These are phyloP conservation scores for Bauhinia variegata DNA, from an alignment of 306 rosid genomes.

Conservation along the genomic window DNA sequence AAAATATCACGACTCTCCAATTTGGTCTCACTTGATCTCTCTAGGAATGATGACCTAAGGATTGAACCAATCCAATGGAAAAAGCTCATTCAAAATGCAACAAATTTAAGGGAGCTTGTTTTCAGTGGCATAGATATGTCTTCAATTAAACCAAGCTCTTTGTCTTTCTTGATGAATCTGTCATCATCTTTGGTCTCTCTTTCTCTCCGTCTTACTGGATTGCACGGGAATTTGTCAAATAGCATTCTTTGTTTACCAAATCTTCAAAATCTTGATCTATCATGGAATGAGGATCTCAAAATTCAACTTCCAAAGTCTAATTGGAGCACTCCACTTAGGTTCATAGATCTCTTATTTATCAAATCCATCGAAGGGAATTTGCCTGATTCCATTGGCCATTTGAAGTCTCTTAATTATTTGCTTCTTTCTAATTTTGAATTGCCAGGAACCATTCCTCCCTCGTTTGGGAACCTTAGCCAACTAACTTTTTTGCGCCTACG, in stretches of 20 bases:
- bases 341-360: background rate
- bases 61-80: background rate
- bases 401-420: background rate
- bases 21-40: constrained; percentile 37
- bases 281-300: rapidly evolving
- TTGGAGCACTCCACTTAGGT: constrained; percentile 10
- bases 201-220: rapidly evolving
- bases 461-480: constrained; percentile 12
- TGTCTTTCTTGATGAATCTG: constrained; percentile 19
- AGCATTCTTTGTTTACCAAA: constrained; percentile 12
- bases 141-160: background rate
- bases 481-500: background rate
- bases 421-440: too few relatives aligned
- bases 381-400: constrained; percentile 2
- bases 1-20: constrained; percentile 41
- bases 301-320: constrained; percentile 38
- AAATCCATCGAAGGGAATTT: constrained; percentile 3
- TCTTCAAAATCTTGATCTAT: constrained; percentile 6
- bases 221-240: constrained; percentile 21
- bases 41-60: rapidly evolving
- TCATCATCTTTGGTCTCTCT: constrained; percentile 39
- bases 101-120: constrained; percentile 13
- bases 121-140: background rate
- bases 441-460: too few relatives aligned
- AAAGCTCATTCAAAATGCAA: constrained; percentile 27